Evolutionary conservation across 164 flowering plant genomes (phyloP).

Genomic region (Cinnamomum chago): DNA sequence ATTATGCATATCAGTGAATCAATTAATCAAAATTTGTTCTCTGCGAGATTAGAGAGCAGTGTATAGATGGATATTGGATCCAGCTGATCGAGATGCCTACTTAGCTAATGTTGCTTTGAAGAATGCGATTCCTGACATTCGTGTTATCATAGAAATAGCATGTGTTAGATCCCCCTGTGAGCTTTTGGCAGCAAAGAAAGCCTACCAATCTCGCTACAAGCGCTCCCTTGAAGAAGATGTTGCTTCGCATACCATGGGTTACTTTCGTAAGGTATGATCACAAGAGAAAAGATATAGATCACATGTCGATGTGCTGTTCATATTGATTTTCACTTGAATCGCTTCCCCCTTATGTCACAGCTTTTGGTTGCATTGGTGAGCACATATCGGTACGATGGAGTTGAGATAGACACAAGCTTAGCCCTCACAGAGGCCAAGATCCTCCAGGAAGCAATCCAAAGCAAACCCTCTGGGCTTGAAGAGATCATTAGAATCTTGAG

Average conservation of each 20-base stretch:
- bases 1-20: not conserved
- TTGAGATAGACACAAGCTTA: slow-evolving; percentile 47
- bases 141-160: slow-evolving; percentile 56
- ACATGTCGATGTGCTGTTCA: not conserved
- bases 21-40: not conserved
- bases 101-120: slow-evolving; percentile 54
- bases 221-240: slow-evolving; percentile 81
- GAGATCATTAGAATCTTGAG: slow-evolving; percentile 61
- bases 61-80: slow-evolving; percentile 60
- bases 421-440: slow-evolving; percentile 66
- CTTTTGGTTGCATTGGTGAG: slow-evolving; percentile 39
- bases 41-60: slow-evolving; percentile 33
- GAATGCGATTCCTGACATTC: slow-evolving; percentile 25
- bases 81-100: slow-evolving; percentile 77
- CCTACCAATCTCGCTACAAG: slow-evolving; percentile 65
- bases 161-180: slow-evolving; percentile 49
- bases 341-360: slow-evolving; percentile 17
- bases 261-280: slow-evolving; percentile 55
- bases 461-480: slow-evolving; percentile 54
- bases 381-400: slow-evolving; percentile 45
- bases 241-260: slow-evolving; percentile 59
- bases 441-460: slow-evolving; percentile 33
- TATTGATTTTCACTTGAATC: not conserved
- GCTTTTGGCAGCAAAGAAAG: slow-evolving; percentile 53
- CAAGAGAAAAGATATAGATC: not conserved